A percentile compares a stretch with the other conserved stretches of the same genome.
Evolutionary conservation across 2,329 filamentous ascomycete genomes (phyloP).

Genomic region (Paecilomyces variotii): DNA sequence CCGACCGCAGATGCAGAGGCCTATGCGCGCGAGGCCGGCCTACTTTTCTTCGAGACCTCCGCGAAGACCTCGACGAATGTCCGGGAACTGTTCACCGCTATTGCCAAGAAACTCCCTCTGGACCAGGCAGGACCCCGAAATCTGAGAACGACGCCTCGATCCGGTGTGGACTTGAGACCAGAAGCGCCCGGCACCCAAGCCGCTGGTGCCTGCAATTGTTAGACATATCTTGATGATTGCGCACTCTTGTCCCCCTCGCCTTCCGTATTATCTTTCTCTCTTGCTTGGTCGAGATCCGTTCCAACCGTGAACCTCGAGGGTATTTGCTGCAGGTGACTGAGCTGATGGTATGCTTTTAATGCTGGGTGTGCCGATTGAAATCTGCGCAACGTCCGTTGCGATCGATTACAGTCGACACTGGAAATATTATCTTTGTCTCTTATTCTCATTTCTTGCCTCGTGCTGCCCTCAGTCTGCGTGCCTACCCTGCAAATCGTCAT

Average conservation of each 20-base stretch:
- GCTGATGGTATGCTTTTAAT: neutral
- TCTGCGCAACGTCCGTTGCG: neutral
- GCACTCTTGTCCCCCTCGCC: neutral
- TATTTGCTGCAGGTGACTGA: neutral
- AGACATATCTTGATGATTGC: slow-evolving; percentile 16
- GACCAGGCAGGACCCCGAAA: slow-evolving; percentile 93
- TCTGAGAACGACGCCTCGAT: slow-evolving; percentile 56
- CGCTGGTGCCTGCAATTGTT: slow-evolving; percentile 57
- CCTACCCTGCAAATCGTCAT: neutral
- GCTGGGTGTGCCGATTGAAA: neutral
- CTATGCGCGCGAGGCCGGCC: slow-evolving; percentile 84
- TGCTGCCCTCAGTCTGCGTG: neutral
- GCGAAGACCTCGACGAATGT: slow-evolving; percentile 98
- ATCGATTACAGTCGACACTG: neutral
- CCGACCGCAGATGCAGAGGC: slow-evolving; percentile 83
- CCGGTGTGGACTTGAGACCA: slow-evolving; percentile 60
- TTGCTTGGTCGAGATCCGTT: neutral
- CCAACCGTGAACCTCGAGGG: neutral
- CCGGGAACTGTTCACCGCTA: slow-evolving; percentile 88
- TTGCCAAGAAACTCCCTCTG: slow-evolving; percentile 93
- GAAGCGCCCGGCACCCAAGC: slow-evolving; percentile 54
- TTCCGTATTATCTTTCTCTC: slow-evolving; percentile 1
- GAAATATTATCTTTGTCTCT: neutral
- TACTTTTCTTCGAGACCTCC: slow-evolving; percentile 97
- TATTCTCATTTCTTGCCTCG: neutral